Conservation (phyloP, 768 basidiomycete species). For the Pisolithus orientalis region DNA sequence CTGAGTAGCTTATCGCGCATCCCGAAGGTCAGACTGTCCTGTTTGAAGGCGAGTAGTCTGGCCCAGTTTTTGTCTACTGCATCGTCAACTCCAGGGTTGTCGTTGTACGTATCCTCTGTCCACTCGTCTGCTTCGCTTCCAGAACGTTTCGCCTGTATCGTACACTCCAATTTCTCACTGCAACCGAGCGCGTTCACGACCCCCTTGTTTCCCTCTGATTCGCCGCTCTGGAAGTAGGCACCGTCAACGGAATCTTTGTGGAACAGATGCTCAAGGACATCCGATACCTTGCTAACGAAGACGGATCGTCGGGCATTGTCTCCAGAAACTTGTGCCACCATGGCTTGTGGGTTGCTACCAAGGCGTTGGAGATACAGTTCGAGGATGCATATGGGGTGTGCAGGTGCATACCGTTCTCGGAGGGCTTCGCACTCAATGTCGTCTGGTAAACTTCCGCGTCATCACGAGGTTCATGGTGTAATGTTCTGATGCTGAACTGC, state of each 20-base stretch:
- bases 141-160: conserved; percentile 56
- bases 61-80: conserved; percentile 32
- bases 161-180: conserved; percentile 53
- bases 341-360: conserved; percentile 61
- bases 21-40: conserved; percentile 20
- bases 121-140: conserved; percentile 56
- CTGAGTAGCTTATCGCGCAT: too few relatives aligned
- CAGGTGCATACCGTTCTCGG: conserved; percentile 55
- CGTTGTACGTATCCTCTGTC: conserved; percentile 41
- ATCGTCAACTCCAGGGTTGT: conserved; percentile 42
- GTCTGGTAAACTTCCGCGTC: conserved; percentile 50
- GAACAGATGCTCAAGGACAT: conserved; percentile 64
- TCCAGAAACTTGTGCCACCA: conserved; percentile 75
- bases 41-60: conserved; percentile 4
- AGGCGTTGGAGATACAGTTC: conserved; percentile 60
- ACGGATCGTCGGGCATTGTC: conserved; percentile 59
- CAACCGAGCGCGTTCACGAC: conserved; percentile 49
- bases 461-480: not conserved
- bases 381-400: conserved; percentile 73
- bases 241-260: conserved; percentile 64
- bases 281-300: conserved; percentile 81
- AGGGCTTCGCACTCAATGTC: conserved; percentile 80
- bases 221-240: conserved; percentile 57
- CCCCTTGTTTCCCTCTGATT: conserved; percentile 59
- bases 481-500: not conserved